Conservation (phyloP, 352 stramenopile species). For the Phytophthora multivora region DNA sequence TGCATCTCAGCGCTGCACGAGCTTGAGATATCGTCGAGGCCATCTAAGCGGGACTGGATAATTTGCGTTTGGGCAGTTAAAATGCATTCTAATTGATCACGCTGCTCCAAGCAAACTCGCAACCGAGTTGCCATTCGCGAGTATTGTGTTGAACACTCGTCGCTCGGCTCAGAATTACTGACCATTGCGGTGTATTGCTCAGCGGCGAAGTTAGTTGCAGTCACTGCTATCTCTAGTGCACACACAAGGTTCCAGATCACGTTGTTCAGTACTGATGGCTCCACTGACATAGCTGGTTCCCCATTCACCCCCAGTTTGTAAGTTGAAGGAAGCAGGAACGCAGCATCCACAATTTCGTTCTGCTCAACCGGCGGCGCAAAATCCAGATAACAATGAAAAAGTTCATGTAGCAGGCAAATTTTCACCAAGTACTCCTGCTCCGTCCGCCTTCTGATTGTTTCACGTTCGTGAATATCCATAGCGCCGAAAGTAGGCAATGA, state of each 20-base stretch:
- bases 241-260: slow-evolving; percentile 65
- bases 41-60: slow-evolving; percentile 20
- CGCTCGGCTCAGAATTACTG: slow-evolving; percentile 10
- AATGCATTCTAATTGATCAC: slow-evolving; percentile 43
- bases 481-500: slow-evolving; percentile 10
- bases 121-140: slow-evolving; percentile 37
- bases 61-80: slow-evolving; percentile 39
- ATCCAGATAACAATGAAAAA: slow-evolving; percentile 54
- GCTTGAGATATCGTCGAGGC: slow-evolving; percentile 6
- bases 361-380: slow-evolving; percentile 35
- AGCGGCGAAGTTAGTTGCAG: slow-evolving; percentile 36
- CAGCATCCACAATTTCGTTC: slow-evolving; percentile 47
- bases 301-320: slow-evolving; percentile 18
- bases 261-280: slow-evolving; percentile 24
- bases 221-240: slow-evolving; percentile 48
- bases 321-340: slow-evolving; percentile 46
- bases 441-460: slow-evolving; percentile 9
- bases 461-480: slow-evolving; percentile 16
- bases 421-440: slow-evolving; percentile 48
- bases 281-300: slow-evolving; percentile 12
- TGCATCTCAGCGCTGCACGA: not conserved
- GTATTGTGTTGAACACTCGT: slow-evolving; percentile 36
- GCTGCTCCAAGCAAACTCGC: slow-evolving; percentile 50
- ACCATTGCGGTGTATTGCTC: slow-evolving; percentile 27
- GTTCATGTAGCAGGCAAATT: slow-evolving; percentile 49